These are phyloP conservation scores for Phyllosticta citribraziliensis DNA, from an alignment of 2,329 filamentous ascomycete species.

Conservation along the genomic window DNA sequence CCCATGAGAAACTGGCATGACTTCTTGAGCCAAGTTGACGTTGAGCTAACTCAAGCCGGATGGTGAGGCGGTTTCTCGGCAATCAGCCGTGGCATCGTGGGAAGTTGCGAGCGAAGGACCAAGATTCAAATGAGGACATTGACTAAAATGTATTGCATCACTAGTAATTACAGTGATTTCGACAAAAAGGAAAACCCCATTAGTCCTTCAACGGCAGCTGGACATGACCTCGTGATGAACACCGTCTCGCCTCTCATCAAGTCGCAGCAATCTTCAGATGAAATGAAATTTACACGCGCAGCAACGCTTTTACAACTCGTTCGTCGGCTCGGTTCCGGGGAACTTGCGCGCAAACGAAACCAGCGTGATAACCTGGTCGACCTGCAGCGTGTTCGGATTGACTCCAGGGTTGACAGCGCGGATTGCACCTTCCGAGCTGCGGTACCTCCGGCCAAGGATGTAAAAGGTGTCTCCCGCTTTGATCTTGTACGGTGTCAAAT, in stretches of 20 bases:
- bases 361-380: conserved; percentile 10
- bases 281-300: background rate
- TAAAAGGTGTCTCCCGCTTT: conserved; percentile 16
- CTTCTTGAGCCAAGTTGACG: no score
- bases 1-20: no score
- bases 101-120: no score
- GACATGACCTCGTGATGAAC: background rate
- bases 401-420: conserved; percentile 15
- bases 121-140: no score
- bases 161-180: background rate
- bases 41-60: no score
- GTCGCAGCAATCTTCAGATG: background rate
- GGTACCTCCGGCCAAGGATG: conserved; percentile 14
- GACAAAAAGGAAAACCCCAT: background rate
- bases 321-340: background rate
- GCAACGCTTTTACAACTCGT: background rate
- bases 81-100: no score
- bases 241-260: background rate
- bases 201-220: background rate
- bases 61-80: no score
- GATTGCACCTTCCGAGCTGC: conserved; percentile 17
- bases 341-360: background rate
- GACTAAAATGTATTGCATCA: background rate
- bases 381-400: conserved; percentile 12
- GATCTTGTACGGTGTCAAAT: conserved; percentile 16